Base-by-base conservation (phyloP, 805 yeast genomes). In the Sugiyamaella valdiviana region DNA sequence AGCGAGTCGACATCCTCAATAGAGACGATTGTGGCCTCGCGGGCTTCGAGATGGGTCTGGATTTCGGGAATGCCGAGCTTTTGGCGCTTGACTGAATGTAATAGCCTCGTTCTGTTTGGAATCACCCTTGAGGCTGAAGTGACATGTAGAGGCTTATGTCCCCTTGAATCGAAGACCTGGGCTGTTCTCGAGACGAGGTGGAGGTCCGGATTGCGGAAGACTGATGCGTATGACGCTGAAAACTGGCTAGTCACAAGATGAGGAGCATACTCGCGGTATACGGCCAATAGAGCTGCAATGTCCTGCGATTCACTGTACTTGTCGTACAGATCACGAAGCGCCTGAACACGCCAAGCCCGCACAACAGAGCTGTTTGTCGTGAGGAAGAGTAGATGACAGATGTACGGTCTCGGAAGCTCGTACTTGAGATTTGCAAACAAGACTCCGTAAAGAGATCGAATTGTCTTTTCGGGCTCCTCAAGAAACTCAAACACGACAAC, bases 141-240 rank as follows among this genome's bases (percentile, higher is more conserved):
- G n/a, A n/a, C n/a, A n/a, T n/a, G n/a, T n/a, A n/a, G n/a, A n/a
- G n/a, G n/a, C n/a, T n/a, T n/a, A n/a, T n/a, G 32, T 12, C 32
- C 32, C 32, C 32, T 26, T 12, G 3, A 10, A 7, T 26, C 32
- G 14, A 26, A 26, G n/a, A 26, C 32, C 9, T 26, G 9, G 10
- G 32, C 10, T 3, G 14, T 26, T 26, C 32, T 26, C 10, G 32
- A 3, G 2, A 26, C 32, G 32, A 26, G 32, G 14, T 10, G 36
- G 9, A 54, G 55, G 39, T 59, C 58, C 3, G 69, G 69, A 44
- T 64, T 61, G 4, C 42, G 36, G 47, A 70, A 67, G 9, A 61
- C 57, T 6, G 51, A 54, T 5, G 60, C 54, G 14, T 17, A 61
- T 51, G 1, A 62, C 53, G 2, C 42, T 46, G 3, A 64, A 64